A percentile compares a stretch with the other conserved stretches of the same genome.
Conservation (phyloP, 164 flowering plant species). For the Piper betle region DNA sequence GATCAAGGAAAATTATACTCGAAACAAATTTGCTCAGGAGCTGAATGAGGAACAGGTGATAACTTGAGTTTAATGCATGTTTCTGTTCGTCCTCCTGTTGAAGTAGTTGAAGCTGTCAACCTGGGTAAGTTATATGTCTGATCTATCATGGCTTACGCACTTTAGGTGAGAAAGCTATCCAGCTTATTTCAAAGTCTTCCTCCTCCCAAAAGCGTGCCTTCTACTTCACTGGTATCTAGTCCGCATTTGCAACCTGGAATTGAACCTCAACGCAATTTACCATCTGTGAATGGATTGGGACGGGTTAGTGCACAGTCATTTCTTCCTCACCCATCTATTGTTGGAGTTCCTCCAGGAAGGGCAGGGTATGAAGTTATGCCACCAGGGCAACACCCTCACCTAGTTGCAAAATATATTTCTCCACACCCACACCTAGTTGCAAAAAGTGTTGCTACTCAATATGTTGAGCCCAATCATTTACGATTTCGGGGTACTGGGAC, state of each 20-base stretch:
- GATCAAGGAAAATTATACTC: conserved; percentile 21
- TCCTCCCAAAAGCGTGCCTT: neutral
- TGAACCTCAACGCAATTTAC: neutral
- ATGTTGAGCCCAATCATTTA: neutral
- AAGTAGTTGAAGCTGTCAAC: too few species aligned
- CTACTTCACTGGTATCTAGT: neutral
- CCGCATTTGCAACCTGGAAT: too few species aligned
- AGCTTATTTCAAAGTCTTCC: neutral
- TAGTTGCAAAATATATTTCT: neutral
- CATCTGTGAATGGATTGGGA: neutral
- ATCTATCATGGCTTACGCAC: too few species aligned
- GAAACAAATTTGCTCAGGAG: conserved; percentile 23
- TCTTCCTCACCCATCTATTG: neutral
- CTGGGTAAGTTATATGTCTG: neutral
- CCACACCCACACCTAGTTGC: neutral
- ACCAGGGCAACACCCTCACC: neutral
- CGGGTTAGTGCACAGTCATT: neutral
- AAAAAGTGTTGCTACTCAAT: neutral
- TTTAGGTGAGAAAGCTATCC: neutral
- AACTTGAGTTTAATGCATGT: neutral
- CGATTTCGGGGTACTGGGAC: neutral
- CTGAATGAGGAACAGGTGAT: conserved; percentile 21
- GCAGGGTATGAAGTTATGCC: neutral
- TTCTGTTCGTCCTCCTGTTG: neutral
- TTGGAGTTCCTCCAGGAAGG: neutral